Evolutionary conservation across 2,329 filamentous ascomycete genomes (phyloP), one percentile per base, ranked within the genome.

Genomic region (Epichloe glyceriae): DNA sequence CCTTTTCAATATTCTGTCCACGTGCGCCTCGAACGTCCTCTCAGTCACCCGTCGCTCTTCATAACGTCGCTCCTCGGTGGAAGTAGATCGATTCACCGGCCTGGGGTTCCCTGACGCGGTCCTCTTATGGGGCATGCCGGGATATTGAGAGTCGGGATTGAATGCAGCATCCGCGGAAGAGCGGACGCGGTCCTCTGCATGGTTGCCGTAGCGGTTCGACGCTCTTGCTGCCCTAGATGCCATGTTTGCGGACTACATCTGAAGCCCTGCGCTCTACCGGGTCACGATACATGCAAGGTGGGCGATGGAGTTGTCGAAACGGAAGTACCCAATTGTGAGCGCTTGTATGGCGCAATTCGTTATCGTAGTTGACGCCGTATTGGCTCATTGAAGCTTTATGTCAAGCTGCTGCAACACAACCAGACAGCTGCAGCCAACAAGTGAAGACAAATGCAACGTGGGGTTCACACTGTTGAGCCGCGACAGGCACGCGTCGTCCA

Each of bases 1-100:
- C 52, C 80, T 74, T 52, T 75, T 71, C 37, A 79, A 73, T 50
- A 82, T 62, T 50, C 79, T 80, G 60, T 88, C 84, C 52, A 78
- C 71, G 20, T 79, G 82, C 44, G 80, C 79, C 53, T 82, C 73
- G 50, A 64, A 79, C 61, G 59, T 73, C 62, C 61, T 73, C 64
- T 83, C 80, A 7, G 75, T 80, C 34, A 68, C 59, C 60, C 76
- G 71, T 55, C 78, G 68, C 62, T 79, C 74, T 55, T 79, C 75
- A 52, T 68, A 65, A n/a, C 64, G 62, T 17, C 68, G 58, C 52
- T 70, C 67, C 17, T 67, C 71, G 34, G 70, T 64, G 41, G 64
- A 65, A 56, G 73, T 41, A 5, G 46, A 51, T 46, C 52, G 71
- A 61, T 70, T 76, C 17, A 66, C 63, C 3, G 73, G 67, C 47